Conservation (phyloP, 2,329 filamentous ascomycete species). For the Alternaria angustiovoidea region DNA sequence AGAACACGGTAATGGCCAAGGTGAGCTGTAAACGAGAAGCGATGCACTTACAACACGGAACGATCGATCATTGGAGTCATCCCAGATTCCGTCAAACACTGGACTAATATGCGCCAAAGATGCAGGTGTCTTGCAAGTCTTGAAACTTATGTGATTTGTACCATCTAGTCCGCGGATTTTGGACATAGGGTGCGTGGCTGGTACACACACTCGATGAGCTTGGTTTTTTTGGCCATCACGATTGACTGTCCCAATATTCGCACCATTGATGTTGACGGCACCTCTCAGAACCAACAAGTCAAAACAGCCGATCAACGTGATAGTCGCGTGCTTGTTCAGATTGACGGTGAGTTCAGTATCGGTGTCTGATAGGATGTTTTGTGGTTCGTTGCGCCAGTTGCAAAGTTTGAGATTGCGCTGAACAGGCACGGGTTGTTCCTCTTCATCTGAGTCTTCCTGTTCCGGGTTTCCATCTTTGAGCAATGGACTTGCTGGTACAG, state of each 20-base stretch:
- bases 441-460: slow-evolving; percentile 28
- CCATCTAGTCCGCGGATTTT: slow-evolving; percentile 68
- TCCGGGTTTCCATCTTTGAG: slow-evolving; percentile 24
- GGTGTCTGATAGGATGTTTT: slow-evolving; percentile 35
- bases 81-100: slow-evolving; percentile 73
- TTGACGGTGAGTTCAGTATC: slow-evolving; percentile 36
- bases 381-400: slow-evolving; percentile 38
- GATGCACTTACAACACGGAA: slow-evolving; percentile 32
- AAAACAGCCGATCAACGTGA: slow-evolving; percentile 68
- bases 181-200: slow-evolving; percentile 74
- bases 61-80: slow-evolving; percentile 50
- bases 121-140: slow-evolving; percentile 57
- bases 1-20: background rate
- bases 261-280: slow-evolving; percentile 70
- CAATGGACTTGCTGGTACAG: slow-evolving; percentile 27
- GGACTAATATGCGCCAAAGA: slow-evolving; percentile 69
- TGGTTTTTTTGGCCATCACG: slow-evolving; percentile 23
- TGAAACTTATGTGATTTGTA: slow-evolving; percentile 57
- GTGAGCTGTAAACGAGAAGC: background rate
- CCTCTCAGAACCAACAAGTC: slow-evolving; percentile 69
- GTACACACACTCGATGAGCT: slow-evolving; percentile 67
- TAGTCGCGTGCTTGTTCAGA: slow-evolving; percentile 45
- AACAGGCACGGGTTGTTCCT: slow-evolving; percentile 21
- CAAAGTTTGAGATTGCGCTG: slow-evolving; percentile 40
- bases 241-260: slow-evolving; percentile 62